These are phyloP conservation scores for Rhododendron kiyosumense DNA, from an alignment of 148 eudicot species.

Conservation along the genomic window DNA sequence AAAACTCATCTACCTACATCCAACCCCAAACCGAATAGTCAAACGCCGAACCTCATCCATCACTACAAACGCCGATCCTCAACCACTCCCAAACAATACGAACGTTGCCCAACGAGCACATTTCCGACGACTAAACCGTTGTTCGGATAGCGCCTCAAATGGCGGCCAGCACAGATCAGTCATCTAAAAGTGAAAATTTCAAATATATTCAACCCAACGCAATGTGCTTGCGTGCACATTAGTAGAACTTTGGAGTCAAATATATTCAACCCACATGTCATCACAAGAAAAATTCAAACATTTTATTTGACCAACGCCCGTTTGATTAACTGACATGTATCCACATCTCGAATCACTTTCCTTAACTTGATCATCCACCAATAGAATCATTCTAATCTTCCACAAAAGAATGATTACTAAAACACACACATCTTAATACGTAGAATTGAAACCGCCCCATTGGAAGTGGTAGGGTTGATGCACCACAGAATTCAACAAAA, in stretches of 20 bases:
- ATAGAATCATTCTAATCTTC: neutral
- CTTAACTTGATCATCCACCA: slow-evolving; percentile 1
- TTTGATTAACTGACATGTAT: neutral
- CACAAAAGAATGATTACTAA: neutral
- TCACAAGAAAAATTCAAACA: neutral
- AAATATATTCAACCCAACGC: neutral
- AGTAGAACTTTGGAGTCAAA: slow-evolving; percentile 9
- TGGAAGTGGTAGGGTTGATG: slow-evolving; percentile 11
- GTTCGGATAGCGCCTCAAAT: too few relatives aligned
- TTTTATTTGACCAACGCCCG: neutral
- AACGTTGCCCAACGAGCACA: too few relatives aligned
- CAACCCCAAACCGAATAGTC: too few relatives aligned
- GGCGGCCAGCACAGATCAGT: too few relatives aligned
- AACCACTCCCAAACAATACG: too few relatives aligned
- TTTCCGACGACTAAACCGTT: neutral
- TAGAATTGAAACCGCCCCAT: slow-evolving; percentile 6
- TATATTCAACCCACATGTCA: slow-evolving; percentile 15
- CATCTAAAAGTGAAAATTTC: neutral
- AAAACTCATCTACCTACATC: neutral
- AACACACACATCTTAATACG: neutral
- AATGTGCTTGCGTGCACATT: neutral
- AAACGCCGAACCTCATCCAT: too few relatives aligned
- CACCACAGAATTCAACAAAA: neutral
- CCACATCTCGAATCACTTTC: slow-evolving; percentile 8
- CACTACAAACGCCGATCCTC: too few relatives aligned